Evolutionary conservation across 1,284 basidiomycete genomes (phyloP).

Genomic region (Pyrrhoderma noxium): DNA sequence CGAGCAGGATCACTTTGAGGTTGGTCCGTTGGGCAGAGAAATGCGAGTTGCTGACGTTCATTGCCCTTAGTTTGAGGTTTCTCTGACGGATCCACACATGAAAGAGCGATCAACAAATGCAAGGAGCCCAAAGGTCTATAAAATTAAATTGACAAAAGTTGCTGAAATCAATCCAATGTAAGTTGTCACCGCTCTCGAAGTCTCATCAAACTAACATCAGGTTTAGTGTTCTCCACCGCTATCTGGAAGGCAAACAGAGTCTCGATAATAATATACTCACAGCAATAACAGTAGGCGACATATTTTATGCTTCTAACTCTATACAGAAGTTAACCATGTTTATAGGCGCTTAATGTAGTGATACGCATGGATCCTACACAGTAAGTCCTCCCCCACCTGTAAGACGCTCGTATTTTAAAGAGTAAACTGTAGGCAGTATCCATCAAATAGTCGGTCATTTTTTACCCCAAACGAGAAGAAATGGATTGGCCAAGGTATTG

Average conservation of each 20-base stretch:
- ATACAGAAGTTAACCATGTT: not conserved
- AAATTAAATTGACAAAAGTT: conserved; percentile 57
- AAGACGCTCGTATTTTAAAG: not conserved
- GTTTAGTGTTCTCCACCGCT: conserved; percentile 53
- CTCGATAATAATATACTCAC: conserved; percentile 66
- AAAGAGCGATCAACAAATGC: conserved; percentile 16
- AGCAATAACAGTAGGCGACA: conserved; percentile 55
- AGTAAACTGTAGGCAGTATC: conserved; percentile 37
- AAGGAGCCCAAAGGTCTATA: conserved; percentile 51
- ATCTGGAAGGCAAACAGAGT: conserved; percentile 56
- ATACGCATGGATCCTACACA: conserved; percentile 66
- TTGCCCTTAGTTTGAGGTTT: conserved; percentile 51
- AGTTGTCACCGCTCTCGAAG: conserved; percentile 24
- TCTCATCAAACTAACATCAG: conserved; percentile 10
- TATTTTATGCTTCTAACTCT: not conserved
- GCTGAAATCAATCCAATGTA: conserved; percentile 73
- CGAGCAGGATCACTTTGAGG: conserved; percentile 35
- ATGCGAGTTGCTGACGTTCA: not conserved
- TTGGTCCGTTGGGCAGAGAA: not conserved
- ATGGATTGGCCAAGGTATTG: conserved; percentile 59
- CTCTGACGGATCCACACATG: conserved; percentile 32
- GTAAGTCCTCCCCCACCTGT: conserved; percentile 20
- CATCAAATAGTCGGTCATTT: conserved; percentile 70
- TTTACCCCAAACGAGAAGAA: conserved; percentile 60
- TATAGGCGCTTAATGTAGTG: conserved; percentile 65